Evolutionary conservation across 768 basidiomycete species (phyloP).

Genomic region (Russula sp.): DNA sequence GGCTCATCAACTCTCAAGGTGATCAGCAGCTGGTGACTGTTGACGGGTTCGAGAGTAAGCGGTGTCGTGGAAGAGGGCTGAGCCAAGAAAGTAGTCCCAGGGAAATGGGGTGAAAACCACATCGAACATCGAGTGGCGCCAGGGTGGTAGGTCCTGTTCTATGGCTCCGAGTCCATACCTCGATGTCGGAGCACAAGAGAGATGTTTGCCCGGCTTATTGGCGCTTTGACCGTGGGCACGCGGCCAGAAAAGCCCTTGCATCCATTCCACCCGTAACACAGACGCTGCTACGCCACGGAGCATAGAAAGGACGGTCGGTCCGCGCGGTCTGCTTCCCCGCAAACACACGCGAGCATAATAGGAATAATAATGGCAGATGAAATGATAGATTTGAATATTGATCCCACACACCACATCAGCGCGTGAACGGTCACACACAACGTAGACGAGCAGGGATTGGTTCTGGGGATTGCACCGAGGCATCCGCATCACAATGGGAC

Average conservation of each 20-base stretch:
- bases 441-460: neutral
- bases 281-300: neutral
- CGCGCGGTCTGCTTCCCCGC: neutral
- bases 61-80: too few relatives aligned
- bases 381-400: neutral
- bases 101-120: neutral
- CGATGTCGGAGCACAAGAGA: neutral
- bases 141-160: neutral
- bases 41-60: too few relatives aligned
- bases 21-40: too few relatives aligned
- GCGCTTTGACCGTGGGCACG: neutral
- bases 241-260: neutral
- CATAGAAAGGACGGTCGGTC: neutral
- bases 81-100: neutral
- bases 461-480: too few relatives aligned
- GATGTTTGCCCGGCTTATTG: neutral
- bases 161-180: neutral
- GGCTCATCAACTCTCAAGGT: neutral
- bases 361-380: neutral
- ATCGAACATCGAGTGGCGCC: neutral
- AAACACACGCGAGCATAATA: neutral
- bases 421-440: conserved; percentile 1
- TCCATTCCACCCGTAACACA: neutral
- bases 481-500: neutral
- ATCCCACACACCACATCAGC: neutral